A percentile compares a stretch with the other conserved stretches of the same genome.
Evolutionary conservation across 495 filamentous ascomycete species (phyloP).

Genomic region (Umbilicaria muhlenbergii): DNA sequence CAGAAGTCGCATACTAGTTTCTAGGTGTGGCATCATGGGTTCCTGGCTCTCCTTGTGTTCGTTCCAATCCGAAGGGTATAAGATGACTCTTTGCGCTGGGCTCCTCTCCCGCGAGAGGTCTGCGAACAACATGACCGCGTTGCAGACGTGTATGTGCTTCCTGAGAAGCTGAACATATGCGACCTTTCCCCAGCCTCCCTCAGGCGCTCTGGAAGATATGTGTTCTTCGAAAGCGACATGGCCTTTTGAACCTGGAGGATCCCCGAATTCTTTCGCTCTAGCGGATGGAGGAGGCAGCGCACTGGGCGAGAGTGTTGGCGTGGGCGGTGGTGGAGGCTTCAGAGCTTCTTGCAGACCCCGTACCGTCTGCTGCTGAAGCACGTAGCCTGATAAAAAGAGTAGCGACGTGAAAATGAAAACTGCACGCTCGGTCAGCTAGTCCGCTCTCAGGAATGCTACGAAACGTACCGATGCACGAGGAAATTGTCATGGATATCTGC

Average conservation of each 20-base stretch:
- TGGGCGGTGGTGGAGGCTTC: slow-evolving; percentile 19
- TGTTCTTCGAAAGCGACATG: slow-evolving; percentile 18
- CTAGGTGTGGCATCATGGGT: slow-evolving; percentile 14
- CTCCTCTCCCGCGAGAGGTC: slow-evolving; percentile 25
- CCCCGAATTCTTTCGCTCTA: slow-evolving; percentile 13
- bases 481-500: slow-evolving; percentile 15
- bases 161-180: slow-evolving; percentile 29
- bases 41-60: slow-evolving; percentile 3
- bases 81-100: slow-evolving; percentile 23
- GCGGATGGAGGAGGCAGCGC: slow-evolving; percentile 5
- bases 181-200: slow-evolving; percentile 18
- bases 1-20: slow-evolving; percentile 26
- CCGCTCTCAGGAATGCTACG: not conserved
- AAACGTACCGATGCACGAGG: slow-evolving; percentile 10
- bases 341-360: slow-evolving; percentile 43
- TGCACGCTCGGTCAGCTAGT: not conserved
- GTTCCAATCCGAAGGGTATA: slow-evolving; percentile 30
- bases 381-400: slow-evolving; percentile 56
- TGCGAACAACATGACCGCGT: slow-evolving; percentile 28
- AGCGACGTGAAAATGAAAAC: slow-evolving; percentile 45
- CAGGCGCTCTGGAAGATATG: slow-evolving; percentile 18
- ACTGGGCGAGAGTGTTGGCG: not conserved
- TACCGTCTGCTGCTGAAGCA: slow-evolving; percentile 55
- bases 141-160: slow-evolving; percentile 27
- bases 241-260: slow-evolving; percentile 7